A percentile compares a stretch with the other conserved stretches of the same genome.
Evolutionary conservation across 208 protist genomes (phyloP).

Genomic region (Leishmania lainsoni): DNA sequence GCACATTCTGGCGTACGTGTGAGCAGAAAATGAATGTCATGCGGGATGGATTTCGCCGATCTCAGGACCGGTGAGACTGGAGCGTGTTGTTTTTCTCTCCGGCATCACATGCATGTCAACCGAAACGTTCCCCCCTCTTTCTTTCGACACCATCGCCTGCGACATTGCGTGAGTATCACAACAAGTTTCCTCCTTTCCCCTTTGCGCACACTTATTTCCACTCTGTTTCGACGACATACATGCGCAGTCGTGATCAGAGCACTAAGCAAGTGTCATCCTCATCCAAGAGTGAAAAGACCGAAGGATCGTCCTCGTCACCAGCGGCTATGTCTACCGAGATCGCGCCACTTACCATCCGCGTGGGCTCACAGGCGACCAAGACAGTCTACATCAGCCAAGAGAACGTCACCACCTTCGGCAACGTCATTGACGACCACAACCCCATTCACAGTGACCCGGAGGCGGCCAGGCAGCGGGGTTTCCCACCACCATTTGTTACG

Average conservation of each 20-base stretch:
- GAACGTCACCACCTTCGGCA: slow-evolving; percentile 72
- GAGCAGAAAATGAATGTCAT: neutral
- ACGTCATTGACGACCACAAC: slow-evolving; percentile 80
- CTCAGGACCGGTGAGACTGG: neutral
- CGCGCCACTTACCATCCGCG: slow-evolving; percentile 43
- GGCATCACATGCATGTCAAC: neutral
- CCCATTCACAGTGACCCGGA: slow-evolving; percentile 73
- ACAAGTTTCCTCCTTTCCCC: neutral
- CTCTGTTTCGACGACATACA: slow-evolving; percentile 4
- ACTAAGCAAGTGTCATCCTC: neutral
- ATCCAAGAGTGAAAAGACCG: neutral
- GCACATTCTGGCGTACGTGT: neutral
- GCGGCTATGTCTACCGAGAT: slow-evolving; percentile 18
- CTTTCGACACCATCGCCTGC: neutral
- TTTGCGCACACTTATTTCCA: neutral
- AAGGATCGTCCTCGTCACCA: neutral
- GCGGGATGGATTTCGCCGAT: neutral
- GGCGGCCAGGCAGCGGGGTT: slow-evolving; percentile 81
- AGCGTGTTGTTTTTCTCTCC: neutral
- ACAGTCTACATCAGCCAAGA: slow-evolving; percentile 53
- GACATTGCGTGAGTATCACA: neutral
- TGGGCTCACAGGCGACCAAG: slow-evolving; percentile 51
- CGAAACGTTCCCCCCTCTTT: neutral
- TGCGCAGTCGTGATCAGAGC: slow-evolving; percentile 4
- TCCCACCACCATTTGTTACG: slow-evolving; percentile 73